Conservation (phyloP, 2,329 filamentous ascomycete genomes). For the Myriosclerotinia duriaeana region DNA sequence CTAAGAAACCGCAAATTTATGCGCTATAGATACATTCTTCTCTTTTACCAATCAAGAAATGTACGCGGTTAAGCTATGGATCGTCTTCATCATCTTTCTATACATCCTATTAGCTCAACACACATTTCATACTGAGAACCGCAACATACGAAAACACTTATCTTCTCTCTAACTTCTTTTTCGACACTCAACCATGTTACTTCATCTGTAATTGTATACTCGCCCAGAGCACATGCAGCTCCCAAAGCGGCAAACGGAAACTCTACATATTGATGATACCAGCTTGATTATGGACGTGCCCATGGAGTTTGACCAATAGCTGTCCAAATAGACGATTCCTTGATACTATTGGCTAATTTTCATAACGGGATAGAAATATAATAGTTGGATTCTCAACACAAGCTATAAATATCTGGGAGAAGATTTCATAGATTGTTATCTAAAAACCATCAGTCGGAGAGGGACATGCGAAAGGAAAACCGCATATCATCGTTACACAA, state of each 20-base stretch:
- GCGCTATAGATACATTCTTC: constrained; percentile 41
- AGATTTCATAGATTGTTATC: constrained; percentile 36
- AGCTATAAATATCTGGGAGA: constrained; percentile 42
- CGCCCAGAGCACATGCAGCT: constrained; percentile 44
- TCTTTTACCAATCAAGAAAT: constrained; percentile 44
- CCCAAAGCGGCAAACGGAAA: constrained; percentile 49
- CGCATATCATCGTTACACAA: not conserved
- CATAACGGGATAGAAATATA: constrained; percentile 48
- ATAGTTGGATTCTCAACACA: constrained; percentile 41
- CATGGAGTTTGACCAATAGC: constrained; percentile 50
- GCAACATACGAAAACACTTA: constrained; percentile 41
- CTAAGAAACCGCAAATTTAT: constrained; percentile 37
- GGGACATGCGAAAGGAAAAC: not conserved
- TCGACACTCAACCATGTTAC: constrained; percentile 48
- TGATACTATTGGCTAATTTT: constrained; percentile 52
- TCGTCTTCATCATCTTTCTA: constrained; percentile 43
- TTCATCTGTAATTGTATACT: constrained; percentile 50
- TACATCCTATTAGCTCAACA: constrained; percentile 26
- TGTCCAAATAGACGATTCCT: constrained; percentile 48
- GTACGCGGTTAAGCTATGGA: constrained; percentile 47
- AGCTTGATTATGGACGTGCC: constrained; percentile 47
- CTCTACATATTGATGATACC: constrained; percentile 50
- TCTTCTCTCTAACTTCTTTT: constrained; percentile 39
- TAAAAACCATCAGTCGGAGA: constrained; percentile 26
- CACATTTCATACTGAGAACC: not conserved